These are phyloP conservation scores for Euphrasia arctica DNA, from an alignment of 305 asterid species.

Conservation along the genomic window DNA sequence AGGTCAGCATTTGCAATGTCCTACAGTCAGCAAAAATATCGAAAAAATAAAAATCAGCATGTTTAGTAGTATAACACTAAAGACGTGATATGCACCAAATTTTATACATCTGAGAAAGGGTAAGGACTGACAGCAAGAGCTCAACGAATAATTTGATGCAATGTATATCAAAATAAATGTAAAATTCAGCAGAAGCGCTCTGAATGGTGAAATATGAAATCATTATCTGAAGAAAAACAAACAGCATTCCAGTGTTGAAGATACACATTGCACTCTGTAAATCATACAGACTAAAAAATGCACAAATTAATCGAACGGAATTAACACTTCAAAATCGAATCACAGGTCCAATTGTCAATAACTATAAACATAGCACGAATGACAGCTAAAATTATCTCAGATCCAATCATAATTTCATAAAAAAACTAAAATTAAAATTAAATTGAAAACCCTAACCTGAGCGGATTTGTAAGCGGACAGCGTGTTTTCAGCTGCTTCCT, in stretches of 20 bases:
- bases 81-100: slow-evolving; percentile 4
- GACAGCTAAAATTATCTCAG: slow-evolving; percentile 5
- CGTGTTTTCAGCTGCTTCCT: slow-evolving; percentile 59
- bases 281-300: neutral
- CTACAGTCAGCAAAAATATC: slow-evolving; percentile 29
- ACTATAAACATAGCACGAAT: slow-evolving; percentile 13
- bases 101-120: neutral
- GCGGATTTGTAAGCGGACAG: slow-evolving; percentile 51
- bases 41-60: neutral
- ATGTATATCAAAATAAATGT: neutral
- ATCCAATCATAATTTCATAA: slow-evolving; percentile 8
- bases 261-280: neutral
- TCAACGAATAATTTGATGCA: neutral
- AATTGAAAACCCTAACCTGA: slow-evolving; percentile 37
- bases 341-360: slow-evolving; percentile 2
- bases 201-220: neutral
- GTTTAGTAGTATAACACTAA: neutral
- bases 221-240: neutral
- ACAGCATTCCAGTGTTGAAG: neutral
- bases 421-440: neutral
- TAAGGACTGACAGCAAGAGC: neutral
- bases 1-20: slow-evolving; percentile 47
- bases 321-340: neutral
- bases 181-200: too few relatives aligned
- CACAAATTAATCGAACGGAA: neutral